Evolutionary conservation across 116 monocot species (phyloP).

Genomic region (Dioscorea cayenensis): DNA sequence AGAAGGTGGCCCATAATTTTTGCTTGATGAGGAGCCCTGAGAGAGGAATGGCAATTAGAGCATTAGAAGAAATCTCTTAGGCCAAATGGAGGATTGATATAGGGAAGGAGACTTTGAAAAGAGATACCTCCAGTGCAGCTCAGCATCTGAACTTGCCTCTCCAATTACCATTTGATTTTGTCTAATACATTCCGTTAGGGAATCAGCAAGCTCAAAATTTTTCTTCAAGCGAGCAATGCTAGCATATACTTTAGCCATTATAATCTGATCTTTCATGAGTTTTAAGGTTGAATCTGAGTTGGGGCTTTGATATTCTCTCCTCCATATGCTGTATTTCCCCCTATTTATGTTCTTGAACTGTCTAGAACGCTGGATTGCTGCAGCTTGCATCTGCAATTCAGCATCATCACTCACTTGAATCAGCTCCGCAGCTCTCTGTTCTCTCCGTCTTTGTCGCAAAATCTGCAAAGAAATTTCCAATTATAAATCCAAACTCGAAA

Average conservation of each 20-base stretch:
- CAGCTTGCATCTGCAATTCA: constrained; percentile 4
- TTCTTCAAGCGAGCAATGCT: constrained; percentile 59
- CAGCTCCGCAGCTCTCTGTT: constrained; percentile 6
- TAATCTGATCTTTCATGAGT: constrained; percentile 85
- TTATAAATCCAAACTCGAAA: too few relatives aligned
- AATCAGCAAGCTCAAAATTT: constrained; percentile 34
- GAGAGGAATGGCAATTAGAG: too few relatives aligned
- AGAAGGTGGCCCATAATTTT: constrained; percentile 64
- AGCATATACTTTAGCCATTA: constrained; percentile 90
- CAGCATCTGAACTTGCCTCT: constrained; percentile 63
- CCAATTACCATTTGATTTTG: constrained; percentile 39
- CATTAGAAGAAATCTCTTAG: constrained; percentile 5
- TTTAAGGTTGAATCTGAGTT: constrained; percentile 45
- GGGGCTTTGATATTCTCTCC: constrained; percentile 44
- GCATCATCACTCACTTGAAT: constrained; percentile 6
- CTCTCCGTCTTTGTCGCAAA: constrained; percentile 9
- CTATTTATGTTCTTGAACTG: constrained; percentile 7
- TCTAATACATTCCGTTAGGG: constrained; percentile 48
- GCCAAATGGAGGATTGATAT: not conserved
- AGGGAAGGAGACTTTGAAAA: not conserved
- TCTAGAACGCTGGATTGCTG: constrained; percentile 16
- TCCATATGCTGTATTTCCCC: constrained; percentile 63
- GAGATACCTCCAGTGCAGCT: constrained; percentile 46
- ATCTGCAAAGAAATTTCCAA: not conserved
- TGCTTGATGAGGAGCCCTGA: constrained; percentile 37